phyloP scores from a whole-genome alignment of 495 filamentous ascomycete genomes.

The Rostrohypoxylon terebratum region DNA sequence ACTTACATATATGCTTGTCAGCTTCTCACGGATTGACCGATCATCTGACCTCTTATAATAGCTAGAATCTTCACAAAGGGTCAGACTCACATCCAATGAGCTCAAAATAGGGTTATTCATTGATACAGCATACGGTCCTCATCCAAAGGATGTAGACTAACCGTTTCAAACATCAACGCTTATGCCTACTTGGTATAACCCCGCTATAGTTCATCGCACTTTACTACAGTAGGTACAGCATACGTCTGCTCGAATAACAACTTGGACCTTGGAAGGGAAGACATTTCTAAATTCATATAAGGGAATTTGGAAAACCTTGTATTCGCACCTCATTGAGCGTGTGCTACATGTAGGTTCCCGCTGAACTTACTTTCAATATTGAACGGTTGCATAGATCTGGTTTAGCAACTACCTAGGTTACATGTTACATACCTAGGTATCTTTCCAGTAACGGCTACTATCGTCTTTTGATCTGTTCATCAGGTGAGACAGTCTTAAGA shows the following conservation, averaged over 20 bases:
- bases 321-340: background rate
- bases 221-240: too few relatives aligned
- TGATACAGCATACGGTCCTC: background rate
- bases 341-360: conserved; percentile 3
- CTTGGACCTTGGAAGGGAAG: too few relatives aligned
- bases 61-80: conserved; percentile 16
- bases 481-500: conserved; percentile 19
- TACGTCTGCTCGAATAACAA: background rate
- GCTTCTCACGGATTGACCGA: conserved; percentile 2
- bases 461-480: background rate
- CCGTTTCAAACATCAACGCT: background rate
- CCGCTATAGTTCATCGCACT: background rate
- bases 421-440: background rate
- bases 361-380: background rate
- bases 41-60: background rate
- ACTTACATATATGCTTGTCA: background rate
- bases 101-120: conserved; percentile 12
- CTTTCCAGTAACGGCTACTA: conserved; percentile 8
- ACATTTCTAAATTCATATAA: background rate
- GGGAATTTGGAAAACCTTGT: conserved; percentile 12
- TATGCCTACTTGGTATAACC: background rate
- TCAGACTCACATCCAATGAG: conserved; percentile 12
- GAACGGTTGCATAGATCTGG: background rate
- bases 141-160: background rate
- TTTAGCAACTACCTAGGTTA: background rate